Base-by-base conservation (phyloP, 805 yeast species). In the Metahyphopichia silvanorum region DNA sequence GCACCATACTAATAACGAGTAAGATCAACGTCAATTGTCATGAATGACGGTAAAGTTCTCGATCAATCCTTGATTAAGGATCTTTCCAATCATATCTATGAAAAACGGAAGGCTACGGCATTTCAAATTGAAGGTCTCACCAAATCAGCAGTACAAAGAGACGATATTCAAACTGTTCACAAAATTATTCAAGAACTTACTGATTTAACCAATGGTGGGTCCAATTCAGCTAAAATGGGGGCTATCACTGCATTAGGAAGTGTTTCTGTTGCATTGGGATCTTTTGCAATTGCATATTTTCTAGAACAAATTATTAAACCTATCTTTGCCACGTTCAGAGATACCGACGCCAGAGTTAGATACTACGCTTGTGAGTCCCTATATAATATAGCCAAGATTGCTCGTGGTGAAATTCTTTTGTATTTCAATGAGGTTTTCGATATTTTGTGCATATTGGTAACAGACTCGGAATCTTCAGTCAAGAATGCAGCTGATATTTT, bases 241-340 rank as follows among this genome's bases (percentile, higher is more conserved):
- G 97, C 98, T 0, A 70, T 91, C 25, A 91, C 95, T 44, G 98
- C 98, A 0, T 65, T 93, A 13, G 98, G 98, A 4, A 95, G 96
- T 9, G 93, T 88, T 4, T 88, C 96, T 0, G 89, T 93, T 35
- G 98, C 98, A 0, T 61, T 93, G 19, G 97, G 98, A 2, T 72
- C 74, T 25, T 77, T 77, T 44, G 91, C 89, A 29, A 86, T 93
- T 21, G 93, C 96, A 0, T 66, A 67, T 35, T 91, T 86, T 49
- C 60, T 93, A 30, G 93, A 86, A 38, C 85, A 79, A 33, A 88
- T 93, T 36, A 77, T 93, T 41, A 93, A 86, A 40, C 97, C 98
- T 0, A 95, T 93, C 10, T 67, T 93, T 46, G 91, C 96, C 0
- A 91, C 97, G 38, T 93, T 93, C 56, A 91, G 95, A 31, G 98